Percentiles rank a stretch among this genome's conserved stretches.
phyloP scores from a whole-genome alignment of 163 green algal genomes.

The Chloroidium sp. region DNA sequence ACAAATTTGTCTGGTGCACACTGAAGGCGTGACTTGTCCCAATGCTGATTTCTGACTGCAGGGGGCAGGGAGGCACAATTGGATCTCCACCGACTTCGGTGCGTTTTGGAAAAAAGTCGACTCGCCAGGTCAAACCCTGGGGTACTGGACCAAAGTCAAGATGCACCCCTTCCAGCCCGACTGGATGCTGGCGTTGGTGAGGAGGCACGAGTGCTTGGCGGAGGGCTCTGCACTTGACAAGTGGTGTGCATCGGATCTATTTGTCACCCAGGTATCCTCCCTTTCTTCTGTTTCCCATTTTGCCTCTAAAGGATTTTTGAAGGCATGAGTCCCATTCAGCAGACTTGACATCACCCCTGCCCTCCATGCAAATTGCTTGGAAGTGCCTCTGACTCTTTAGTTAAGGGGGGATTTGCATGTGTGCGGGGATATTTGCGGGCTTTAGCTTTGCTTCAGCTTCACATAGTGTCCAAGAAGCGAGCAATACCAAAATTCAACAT shows the following conservation, averaged over 20 bases:
- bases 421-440: too few species aligned
- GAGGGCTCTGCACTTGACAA: conserved; percentile 17
- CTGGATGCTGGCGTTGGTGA: conserved; percentile 42
- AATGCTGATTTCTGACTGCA: conserved; percentile 15
- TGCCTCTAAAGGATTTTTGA: too few species aligned
- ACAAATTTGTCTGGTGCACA: too few species aligned
- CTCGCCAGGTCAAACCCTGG: conserved; percentile 17
- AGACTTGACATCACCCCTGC: too few species aligned
- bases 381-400: too few species aligned
- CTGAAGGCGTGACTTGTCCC: neutral
- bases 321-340: too few species aligned
- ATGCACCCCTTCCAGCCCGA: conserved; percentile 33
- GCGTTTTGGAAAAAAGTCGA: conserved; percentile 17
- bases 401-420: too few species aligned
- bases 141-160: conserved; percentile 28
- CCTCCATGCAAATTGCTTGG: too few species aligned
- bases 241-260: conserved; percentile 42
- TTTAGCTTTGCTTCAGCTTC: too few species aligned
- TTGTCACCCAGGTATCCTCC: conserved; percentile 32
- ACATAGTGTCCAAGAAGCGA: too few species aligned
- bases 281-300: too few species aligned
- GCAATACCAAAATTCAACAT: too few species aligned
- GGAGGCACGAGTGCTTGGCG: conserved; percentile 28
- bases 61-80: conserved; percentile 29
- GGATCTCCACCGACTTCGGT: conserved; percentile 29